These are phyloP conservation scores for Wallacemonas rigidus DNA, from an alignment of 208 protist species.

Conservation along the genomic window DNA sequence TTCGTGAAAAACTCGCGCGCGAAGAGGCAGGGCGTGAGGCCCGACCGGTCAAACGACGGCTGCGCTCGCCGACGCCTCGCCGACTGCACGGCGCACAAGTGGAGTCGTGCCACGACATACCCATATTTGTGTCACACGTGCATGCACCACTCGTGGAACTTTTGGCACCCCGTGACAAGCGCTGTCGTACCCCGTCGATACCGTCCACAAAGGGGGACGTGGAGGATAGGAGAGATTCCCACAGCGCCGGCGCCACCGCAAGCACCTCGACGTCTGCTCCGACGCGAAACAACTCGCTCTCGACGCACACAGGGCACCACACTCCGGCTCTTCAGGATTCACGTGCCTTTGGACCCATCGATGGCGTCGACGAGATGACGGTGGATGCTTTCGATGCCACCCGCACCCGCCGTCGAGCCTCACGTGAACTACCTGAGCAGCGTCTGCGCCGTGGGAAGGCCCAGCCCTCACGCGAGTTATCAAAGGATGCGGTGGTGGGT, in stretches of 20 bases:
- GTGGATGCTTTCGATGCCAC: conserved; percentile 13
- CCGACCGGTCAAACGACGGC: background rate
- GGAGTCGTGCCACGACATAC: background rate
- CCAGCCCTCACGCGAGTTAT: background rate
- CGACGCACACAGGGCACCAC: background rate
- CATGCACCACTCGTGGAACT: background rate
- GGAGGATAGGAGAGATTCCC: background rate
- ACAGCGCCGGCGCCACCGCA: conserved; percentile 2
- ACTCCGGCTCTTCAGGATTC: background rate
- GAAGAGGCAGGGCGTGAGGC: background rate
- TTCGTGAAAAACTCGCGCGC: background rate
- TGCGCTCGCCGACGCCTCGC: background rate
- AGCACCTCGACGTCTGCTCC: background rate
- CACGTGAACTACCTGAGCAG: background rate
- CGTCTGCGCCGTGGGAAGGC: background rate
- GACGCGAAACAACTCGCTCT: background rate
- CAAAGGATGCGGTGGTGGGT: background rate
- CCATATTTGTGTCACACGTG: background rate
- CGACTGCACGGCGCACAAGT: background rate
- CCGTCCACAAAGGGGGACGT: background rate
- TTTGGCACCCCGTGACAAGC: background rate
- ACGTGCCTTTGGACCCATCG: background rate
- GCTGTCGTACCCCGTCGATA: background rate
- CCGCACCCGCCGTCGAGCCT: conserved; percentile 1
- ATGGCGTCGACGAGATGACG: background rate